A percentile compares a stretch with the other conserved stretches of the same genome.
phyloP scores from a whole-genome alignment of 441 rosid species.

The Breynia disticha region DNA sequence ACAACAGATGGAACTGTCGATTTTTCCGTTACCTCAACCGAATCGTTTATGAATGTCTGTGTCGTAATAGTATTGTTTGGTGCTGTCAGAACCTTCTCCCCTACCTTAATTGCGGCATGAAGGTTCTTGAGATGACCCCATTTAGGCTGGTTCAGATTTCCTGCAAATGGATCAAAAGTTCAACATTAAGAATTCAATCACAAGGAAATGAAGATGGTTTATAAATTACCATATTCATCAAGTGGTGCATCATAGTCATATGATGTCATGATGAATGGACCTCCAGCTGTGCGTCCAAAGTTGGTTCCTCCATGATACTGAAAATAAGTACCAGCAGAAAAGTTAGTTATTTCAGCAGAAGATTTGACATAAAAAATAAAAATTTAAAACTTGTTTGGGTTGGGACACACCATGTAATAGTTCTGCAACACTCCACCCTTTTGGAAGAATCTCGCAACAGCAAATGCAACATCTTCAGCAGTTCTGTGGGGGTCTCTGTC shows the following conservation, averaged over 20 bases:
- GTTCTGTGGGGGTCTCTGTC: conserved; percentile 52
- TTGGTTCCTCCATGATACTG: conserved; percentile 94
- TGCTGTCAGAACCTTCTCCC: conserved; percentile 45
- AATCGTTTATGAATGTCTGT: conserved; percentile 30
- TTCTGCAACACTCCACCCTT: conserved; percentile 59
- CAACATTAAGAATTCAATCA: background rate
- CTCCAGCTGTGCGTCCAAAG: conserved; percentile 87
- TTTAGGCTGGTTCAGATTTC: conserved; percentile 71
- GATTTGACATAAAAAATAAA: background rate
- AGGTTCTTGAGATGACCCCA: conserved; percentile 79
- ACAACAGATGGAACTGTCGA: no score
- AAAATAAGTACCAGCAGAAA: background rate
- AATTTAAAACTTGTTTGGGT: background rate
- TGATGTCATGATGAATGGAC: conserved; percentile 74
- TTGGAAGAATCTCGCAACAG: conserved; percentile 67
- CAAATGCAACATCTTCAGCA: conserved; percentile 66
- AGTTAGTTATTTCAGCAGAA: no score
- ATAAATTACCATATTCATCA: conserved; percentile 68
- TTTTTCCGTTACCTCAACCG: conserved; percentile 13
- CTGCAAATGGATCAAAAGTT: conserved; percentile 23
- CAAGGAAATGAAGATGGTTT: background rate
- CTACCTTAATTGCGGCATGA: conserved; percentile 62
- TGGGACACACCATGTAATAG: conserved; percentile 54
- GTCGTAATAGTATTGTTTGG: conserved; percentile 35
- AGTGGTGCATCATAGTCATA: conserved; percentile 89